Base-by-base conservation (phyloP, 257 asterid genomes). In the Nicotiana tabacum region DNA sequence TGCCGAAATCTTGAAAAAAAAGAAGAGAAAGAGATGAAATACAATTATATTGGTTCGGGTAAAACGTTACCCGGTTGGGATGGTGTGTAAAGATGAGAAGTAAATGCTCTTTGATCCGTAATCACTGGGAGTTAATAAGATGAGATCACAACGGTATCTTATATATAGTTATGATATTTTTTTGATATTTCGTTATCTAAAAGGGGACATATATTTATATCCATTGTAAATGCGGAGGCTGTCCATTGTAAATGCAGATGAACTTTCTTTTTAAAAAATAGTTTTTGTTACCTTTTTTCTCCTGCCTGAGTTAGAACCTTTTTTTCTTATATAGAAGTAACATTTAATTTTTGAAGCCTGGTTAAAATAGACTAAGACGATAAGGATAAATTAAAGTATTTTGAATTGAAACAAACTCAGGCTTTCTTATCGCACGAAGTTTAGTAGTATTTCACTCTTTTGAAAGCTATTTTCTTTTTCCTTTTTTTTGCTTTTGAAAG, bases 401-500 rank as follows among this genome's bases (percentile, higher is more conserved):
- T 48, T 15, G 27, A 76, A 24, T 51, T 6, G 64, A 76, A 76
- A 76, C 64, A 76, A 51, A 76, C 39, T 48, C 27, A 6, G 51
- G 80, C 80, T 64, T 76, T 55, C 16, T 76, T 27, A 21, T 7
- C 80, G 80, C 80, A 27, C 43, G 18, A 51, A 51, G 62, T 76
- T 2, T 74, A 76, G 80, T 76, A 76, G 17, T 76, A 76, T 76
- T 76, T 76, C 80, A 76, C 64, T 76, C 16, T 51, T 74, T 70
- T 48, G 30, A 18, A 27, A 13, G 33, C 9, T 4, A 8, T 61
- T 58, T 66, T 10, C 1, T 48, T 13, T 33, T 46, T 48, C 8
- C 62, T 24, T 46, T 48, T 74, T 74, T 77, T 30, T 29, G 74
- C 27, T 21, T 78, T 83, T 87, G 90, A 88, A 88, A n/a, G 24